Base-by-base conservation (phyloP, 345 rosid genomes). In the Eucalyptus curtisii region DNA sequence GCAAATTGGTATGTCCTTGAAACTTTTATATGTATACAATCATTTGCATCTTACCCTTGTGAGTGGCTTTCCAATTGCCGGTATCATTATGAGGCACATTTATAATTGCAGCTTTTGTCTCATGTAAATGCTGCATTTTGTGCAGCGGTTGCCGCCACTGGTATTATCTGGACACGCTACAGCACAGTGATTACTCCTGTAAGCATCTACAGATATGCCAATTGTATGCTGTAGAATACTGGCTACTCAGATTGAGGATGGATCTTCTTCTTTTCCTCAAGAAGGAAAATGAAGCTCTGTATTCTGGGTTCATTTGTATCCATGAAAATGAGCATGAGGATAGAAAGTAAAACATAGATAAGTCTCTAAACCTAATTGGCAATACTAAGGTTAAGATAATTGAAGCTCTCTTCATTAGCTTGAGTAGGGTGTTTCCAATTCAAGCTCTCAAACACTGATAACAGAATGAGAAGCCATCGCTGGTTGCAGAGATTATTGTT, bases 111-210 rank as follows among this genome's bases (percentile, higher is more conserved):
- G 45, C 89, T 86, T 91, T 81, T 71, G n/a, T 31, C 44, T 90
- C 30, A 76, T 85, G 87, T 13, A 82, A 31, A 86, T 48, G 88
- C 88, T 31, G 15, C 37, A 88, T 33, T 90, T 64, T n/a, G 59
- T 47, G 49, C 94, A 97, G 99, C 99, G 24, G 99, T 97, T 86
- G 90, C 98, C 22, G 89, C 92, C 92, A 95, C 97, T 42, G 97
- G 97, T 87, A 55, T 97, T 47, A 91, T 96, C 86, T 93, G 98
- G 96, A 93, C 97, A 85, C 97, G 97, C 84, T 96, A 95, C 95
- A 94, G 98, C 92, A 94, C 94, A 80, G 99, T 96, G 10, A 96
- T 96, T 91, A 97, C 94, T 76, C 98, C 98, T 10, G 99, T 96
- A 90, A 95, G 98, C 89, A 66, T 50, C 10, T 49, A 86, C 82